Conservation (phyloP, 371 early-diverging fungal genomes). For the Apophysomyces elegans region DNA sequence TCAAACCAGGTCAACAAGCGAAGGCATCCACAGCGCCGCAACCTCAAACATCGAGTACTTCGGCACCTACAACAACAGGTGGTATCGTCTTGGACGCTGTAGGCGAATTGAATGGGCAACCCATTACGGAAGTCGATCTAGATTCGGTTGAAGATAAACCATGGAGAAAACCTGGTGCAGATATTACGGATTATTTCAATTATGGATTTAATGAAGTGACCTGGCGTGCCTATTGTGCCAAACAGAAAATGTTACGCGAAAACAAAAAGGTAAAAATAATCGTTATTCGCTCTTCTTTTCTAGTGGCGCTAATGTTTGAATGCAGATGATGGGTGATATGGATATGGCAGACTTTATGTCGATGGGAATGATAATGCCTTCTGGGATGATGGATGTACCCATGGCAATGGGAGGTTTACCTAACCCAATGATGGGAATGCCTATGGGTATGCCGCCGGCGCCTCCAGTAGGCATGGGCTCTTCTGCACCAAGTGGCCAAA, state of each 20-base stretch:
- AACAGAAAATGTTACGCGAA: constrained; percentile 87
- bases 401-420: constrained; percentile 28
- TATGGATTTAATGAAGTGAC: constrained; percentile 97
- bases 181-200: constrained; percentile 99
- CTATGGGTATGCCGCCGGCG: constrained; percentile 26
- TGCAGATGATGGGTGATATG: constrained; percentile 47
- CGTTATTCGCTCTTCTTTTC: background rate
- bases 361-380: constrained; percentile 76
- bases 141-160: constrained; percentile 93
- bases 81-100: constrained; percentile 75
- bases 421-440: constrained; percentile 33
- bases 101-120: constrained; percentile 78
- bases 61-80: constrained; percentile 34
- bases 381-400: constrained; percentile 84
- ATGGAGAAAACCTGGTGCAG: constrained; percentile 97
- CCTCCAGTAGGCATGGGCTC: constrained; percentile 6
- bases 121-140: constrained; percentile 86
- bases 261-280: constrained; percentile 41
- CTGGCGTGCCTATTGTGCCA: constrained; percentile 91
- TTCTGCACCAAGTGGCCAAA: background rate
- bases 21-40: constrained; percentile 29
- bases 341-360: constrained; percentile 49
- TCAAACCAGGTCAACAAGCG: constrained; percentile 57
- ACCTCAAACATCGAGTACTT: constrained; percentile 18
- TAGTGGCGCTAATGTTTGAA: background rate